Percentiles rank a stretch among this genome's conserved stretches.
Conservation (phyloP, 352 stramenopile genomes). For the Phytophthora citrophthora region DNA sequence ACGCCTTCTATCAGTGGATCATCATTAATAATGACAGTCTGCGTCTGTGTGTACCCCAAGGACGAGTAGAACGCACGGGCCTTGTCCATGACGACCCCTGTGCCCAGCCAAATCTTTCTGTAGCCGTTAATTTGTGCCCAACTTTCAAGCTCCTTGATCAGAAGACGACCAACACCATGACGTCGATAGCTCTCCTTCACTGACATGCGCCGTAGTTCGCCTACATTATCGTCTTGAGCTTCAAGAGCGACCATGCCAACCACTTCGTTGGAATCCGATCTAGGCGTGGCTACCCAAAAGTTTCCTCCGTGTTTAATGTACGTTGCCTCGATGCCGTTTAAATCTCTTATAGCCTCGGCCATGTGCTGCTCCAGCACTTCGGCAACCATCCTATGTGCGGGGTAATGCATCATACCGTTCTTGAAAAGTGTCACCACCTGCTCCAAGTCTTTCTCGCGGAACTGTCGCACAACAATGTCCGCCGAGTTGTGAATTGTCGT, state of each 20-base stretch:
- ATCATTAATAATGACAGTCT: conserved; percentile 25
- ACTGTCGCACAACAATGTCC: conserved; percentile 26
- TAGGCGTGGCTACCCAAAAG: conserved; percentile 32
- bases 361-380: conserved; percentile 21
- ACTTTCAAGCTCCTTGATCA: conserved; percentile 19
- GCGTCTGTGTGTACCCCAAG: conserved; percentile 18
- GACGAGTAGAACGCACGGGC: conserved; percentile 28
- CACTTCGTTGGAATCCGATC: conserved; percentile 6
- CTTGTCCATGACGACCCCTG: conserved; percentile 23
- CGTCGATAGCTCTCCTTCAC: conserved; percentile 29
- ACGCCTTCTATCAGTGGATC: conserved; percentile 28
- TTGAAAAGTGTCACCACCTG: conserved; percentile 27
- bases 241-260: conserved; percentile 30
- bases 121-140: conserved; percentile 23
- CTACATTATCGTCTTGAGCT: conserved; percentile 8
- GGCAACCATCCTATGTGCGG: conserved; percentile 21
- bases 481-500: not conserved
- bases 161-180: conserved; percentile 15
- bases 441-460: conserved; percentile 9
- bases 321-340: conserved; percentile 22
- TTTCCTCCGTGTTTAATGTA: conserved; percentile 27
- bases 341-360: conserved; percentile 16
- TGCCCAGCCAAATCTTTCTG: conserved; percentile 24
- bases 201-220: conserved; percentile 30
- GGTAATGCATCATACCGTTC: conserved; percentile 31